Base-by-base conservation (phyloP, 108 stramenopile species). In the Schizochytrium sp. region DNA sequence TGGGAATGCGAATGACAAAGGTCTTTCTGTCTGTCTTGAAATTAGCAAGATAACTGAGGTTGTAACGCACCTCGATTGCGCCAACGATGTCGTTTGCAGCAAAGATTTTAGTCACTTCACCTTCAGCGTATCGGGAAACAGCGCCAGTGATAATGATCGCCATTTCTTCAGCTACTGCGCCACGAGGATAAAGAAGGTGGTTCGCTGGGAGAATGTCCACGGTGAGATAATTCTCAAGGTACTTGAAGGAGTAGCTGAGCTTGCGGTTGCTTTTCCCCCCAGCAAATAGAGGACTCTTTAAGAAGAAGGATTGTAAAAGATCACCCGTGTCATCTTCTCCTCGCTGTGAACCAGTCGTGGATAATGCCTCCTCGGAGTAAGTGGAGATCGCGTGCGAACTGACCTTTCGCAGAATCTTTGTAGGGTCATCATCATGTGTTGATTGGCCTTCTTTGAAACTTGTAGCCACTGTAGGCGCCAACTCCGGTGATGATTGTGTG, bases 211-310 rank as follows among this genome's bases (percentile, higher is more conserved):
- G 42, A 2, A 69, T 44, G 28, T 69, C 64, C 42, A 69, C 64
- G 5, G 10, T 38, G 19, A 69, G 64, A 3, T 1, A 44, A 8
- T 8, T 15, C 64, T 12, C 64, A 15, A 38, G 0, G 64, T 44
- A 38, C 7, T 44, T 7, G 5, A 69, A 12, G 1, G 64, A 38
- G 2, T 69, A 69, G 64, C 64, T 69, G 5, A 69, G 64, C 15
- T 69, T 69, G 12, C 64, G 64, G 64, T 69, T 69, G 42, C 8
- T 28, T 7, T 7, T 38, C 64, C 44, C 44, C 7, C 3, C 3
- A 0, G 64, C 64, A 69, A 69, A 69, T 38, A 69, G 64, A 38
- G 64, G 64, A 44, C 64, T 69, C 44, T 44, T 38, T 44, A 69
- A 7, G 42, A 69, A 44, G 28, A 69, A 69, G 15, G 15, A 8